Evolutionary conservation across 169 alveolate genomes (phyloP).

Genomic region (Plasmodium yoelii): DNA sequence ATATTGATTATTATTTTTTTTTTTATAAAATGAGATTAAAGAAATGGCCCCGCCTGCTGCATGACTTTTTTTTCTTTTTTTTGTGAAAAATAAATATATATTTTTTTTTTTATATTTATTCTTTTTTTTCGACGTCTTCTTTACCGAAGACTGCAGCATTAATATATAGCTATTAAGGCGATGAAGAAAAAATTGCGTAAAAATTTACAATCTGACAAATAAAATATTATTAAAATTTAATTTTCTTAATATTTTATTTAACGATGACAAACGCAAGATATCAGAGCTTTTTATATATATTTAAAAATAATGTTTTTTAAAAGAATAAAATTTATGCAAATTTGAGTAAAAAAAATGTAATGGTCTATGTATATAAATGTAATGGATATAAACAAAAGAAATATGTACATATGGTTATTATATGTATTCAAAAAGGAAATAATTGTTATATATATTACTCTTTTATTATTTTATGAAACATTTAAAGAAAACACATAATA

Average conservation of each 20-base stretch:
- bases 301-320: constrained; percentile 2
- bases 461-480: too few species aligned
- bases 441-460: too few species aligned
- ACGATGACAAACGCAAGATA: constrained; percentile 76
- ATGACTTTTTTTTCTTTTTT: constrained; percentile 22
- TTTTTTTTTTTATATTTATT: constrained; percentile 34
- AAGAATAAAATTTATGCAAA: neutral
- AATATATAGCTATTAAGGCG: constrained; percentile 75
- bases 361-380: neutral
- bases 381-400: neutral
- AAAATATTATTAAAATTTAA: constrained; percentile 60
- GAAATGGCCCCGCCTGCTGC: constrained; percentile 37
- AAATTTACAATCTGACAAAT: constrained; percentile 62
- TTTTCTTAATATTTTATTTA: constrained; percentile 54
- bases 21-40: too few species aligned
- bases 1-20: too few species aligned
- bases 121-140: constrained; percentile 65
- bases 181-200: constrained; percentile 75
- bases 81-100: constrained; percentile 38
- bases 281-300: constrained; percentile 56
- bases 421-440: neutral
- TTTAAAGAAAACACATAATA: too few species aligned
- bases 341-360: neutral
- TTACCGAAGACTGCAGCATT: constrained; percentile 78
- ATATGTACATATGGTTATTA: neutral